Percentiles rank a stretch among this genome's conserved stretches.
Conservation (phyloP, 331 rosid species). For the Telfairia occidentalis region DNA sequence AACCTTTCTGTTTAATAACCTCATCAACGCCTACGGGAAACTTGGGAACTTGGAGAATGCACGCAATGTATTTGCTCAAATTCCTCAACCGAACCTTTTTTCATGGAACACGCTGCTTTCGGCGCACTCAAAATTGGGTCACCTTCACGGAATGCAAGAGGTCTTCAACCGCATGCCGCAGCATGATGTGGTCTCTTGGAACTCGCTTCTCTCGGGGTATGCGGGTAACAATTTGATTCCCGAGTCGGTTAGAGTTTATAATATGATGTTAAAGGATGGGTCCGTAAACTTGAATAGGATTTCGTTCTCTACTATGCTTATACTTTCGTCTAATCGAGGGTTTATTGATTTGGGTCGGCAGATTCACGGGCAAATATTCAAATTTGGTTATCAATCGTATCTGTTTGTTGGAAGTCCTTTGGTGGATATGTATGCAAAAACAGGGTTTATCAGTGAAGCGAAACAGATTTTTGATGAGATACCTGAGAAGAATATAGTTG, state of each 20-base stretch:
- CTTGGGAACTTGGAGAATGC: conserved; percentile 38
- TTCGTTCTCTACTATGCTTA: conserved; percentile 57
- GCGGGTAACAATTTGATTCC: conserved; percentile 23
- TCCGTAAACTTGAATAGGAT: conserved; percentile 32
- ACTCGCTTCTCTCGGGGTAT: conserved; percentile 46
- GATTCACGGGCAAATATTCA: conserved; percentile 58
- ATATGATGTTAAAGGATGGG: conserved; percentile 37
- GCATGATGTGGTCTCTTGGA: conserved; percentile 54
- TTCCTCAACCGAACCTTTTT: conserved; percentile 38
- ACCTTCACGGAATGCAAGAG: conserved; percentile 33
- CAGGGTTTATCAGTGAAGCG: conserved; percentile 39
- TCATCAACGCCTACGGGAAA: conserved; percentile 33
- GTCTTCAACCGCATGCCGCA: conserved; percentile 40
- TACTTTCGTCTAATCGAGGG: conserved; percentile 41
- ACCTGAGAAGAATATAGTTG: conserved; percentile 49
- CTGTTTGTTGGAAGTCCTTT: conserved; percentile 68
- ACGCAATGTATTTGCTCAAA: conserved; percentile 43
- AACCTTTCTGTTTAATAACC: conserved; percentile 45
- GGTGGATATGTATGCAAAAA: conserved; percentile 63
- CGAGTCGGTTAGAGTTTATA: conserved; percentile 35
- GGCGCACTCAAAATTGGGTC: conserved; percentile 35
- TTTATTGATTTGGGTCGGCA: conserved; percentile 45
- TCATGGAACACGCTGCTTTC: conserved; percentile 68
- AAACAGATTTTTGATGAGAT: conserved; percentile 39
- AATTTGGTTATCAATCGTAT: conserved; percentile 48